Conservation (phyloP, 1,139 yeast species). For the Scheffersomyces illinoinensis region DNA sequence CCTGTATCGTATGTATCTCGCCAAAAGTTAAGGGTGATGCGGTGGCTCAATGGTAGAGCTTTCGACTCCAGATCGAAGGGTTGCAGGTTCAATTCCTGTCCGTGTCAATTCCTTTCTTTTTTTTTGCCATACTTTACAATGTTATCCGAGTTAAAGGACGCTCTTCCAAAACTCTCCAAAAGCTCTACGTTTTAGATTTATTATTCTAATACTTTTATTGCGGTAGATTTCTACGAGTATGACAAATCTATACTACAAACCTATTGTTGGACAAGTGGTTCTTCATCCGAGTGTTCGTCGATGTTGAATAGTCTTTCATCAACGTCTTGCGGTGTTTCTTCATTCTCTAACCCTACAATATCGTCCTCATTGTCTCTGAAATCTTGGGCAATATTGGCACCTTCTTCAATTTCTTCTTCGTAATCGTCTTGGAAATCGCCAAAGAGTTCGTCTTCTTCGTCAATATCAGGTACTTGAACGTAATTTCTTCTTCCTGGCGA, state of each 20-base stretch:
- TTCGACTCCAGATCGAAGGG: constrained; percentile 83
- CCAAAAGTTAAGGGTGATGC: constrained; percentile 29
- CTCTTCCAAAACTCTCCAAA: neutral
- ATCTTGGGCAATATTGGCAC: constrained; percentile 12
- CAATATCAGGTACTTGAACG: constrained; percentile 45
- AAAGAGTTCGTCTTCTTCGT: constrained; percentile 49
- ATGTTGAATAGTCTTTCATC: constrained; percentile 41
- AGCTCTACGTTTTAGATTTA: neutral
- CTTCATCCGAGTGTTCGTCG: constrained; percentile 39
- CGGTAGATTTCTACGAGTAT: neutral
- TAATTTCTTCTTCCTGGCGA: constrained; percentile 45
- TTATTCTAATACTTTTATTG: too few species aligned
- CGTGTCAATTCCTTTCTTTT: constrained; percentile 48
- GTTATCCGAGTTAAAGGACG: neutral
- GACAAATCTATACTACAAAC: neutral
- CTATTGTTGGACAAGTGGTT: constrained; percentile 6
- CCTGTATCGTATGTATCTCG: neutral
- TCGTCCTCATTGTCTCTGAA: constrained; percentile 8
- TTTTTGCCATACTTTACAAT: neutral
- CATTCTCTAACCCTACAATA: constrained; percentile 4
- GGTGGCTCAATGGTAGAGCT: constrained; percentile 95
- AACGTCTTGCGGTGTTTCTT: constrained; percentile 11
- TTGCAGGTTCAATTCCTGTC: constrained; percentile 80
- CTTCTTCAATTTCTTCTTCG: constrained; percentile 49
- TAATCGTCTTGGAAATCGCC: constrained; percentile 49